phyloP scores from a whole-genome alignment of 2,329 filamentous ascomycete species.

The Tolypocladium tundrense region DNA sequence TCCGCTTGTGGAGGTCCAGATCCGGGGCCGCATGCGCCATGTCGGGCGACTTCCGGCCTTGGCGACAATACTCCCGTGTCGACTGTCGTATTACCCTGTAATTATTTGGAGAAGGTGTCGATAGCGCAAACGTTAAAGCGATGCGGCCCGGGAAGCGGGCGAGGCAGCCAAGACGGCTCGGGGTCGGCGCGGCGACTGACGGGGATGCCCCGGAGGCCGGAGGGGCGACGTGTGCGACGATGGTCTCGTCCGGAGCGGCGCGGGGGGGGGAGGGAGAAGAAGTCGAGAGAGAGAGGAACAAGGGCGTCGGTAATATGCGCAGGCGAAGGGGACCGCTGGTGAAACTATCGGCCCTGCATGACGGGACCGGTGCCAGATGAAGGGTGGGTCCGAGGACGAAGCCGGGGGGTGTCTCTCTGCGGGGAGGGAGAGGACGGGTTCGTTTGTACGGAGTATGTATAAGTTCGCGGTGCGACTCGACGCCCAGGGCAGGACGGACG shows the following conservation, averaged over 20 bases:
- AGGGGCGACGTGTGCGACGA: not conserved
- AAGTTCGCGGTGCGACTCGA: not conserved
- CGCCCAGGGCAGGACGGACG: not conserved
- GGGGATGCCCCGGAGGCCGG: not conserved
- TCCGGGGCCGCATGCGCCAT: conserved; percentile 32
- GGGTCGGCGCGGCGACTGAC: not conserved
- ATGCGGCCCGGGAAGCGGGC: not conserved
- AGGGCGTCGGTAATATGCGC: not conserved
- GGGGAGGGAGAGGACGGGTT: not conserved
- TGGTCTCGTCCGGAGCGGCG: not conserved
- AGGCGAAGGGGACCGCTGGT: not conserved
- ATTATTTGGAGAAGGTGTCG: not conserved
- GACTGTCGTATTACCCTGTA: not conserved
- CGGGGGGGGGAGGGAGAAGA: not conserved
- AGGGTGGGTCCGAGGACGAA: not conserved
- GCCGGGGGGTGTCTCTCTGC: not conserved
- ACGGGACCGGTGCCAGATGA: not conserved
- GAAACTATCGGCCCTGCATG: conserved; percentile 1
- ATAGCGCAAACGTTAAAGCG: not conserved
- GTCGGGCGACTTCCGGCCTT: conserved; percentile 1
- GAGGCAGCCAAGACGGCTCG: not conserved
- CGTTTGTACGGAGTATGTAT: not conserved
- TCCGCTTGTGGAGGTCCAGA: conserved; percentile 34
- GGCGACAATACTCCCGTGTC: not conserved
- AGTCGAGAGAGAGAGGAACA: not conserved